These are phyloP conservation scores for Botrytis cinerea DNA, from an alignment of 2,329 filamentous ascomycete genomes.

Conservation along the genomic window DNA sequence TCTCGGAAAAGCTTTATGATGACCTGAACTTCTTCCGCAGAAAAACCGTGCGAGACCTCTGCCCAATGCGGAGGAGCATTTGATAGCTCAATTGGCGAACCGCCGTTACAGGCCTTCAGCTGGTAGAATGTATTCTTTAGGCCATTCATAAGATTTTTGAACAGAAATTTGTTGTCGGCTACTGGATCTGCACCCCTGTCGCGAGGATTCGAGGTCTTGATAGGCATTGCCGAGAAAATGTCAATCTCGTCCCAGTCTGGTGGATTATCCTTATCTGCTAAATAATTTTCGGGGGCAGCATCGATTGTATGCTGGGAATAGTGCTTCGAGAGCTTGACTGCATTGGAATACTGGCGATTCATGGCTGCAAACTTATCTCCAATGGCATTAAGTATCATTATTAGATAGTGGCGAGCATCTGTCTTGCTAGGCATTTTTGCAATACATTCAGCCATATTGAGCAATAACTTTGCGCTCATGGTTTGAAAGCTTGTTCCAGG, in stretches of 20 bases:
- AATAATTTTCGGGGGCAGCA: slow-evolving; percentile 72
- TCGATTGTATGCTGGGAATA: slow-evolving; percentile 67
- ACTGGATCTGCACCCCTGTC: slow-evolving; percentile 90
- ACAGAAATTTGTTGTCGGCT: slow-evolving; percentile 95
- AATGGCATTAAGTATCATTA: slow-evolving; percentile 97
- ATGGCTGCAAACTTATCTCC: slow-evolving; percentile 98
- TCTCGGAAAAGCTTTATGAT: slow-evolving; percentile 97
- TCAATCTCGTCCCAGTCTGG: slow-evolving; percentile 98
- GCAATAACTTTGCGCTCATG: slow-evolving; percentile 94
- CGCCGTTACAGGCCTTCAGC: slow-evolving; percentile 83
- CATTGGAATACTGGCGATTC: slow-evolving; percentile 94
- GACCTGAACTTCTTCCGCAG: slow-evolving; percentile 93
- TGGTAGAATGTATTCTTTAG: slow-evolving; percentile 97
- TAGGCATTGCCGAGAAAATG: slow-evolving; percentile 93
- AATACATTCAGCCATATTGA: slow-evolving; percentile 99
- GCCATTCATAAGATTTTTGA: slow-evolving; percentile 93
- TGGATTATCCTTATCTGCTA: slow-evolving; percentile 75
- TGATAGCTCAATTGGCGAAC: slow-evolving; percentile 68
- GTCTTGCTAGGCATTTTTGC: slow-evolving; percentile 90
- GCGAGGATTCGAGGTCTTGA: slow-evolving; percentile 89
- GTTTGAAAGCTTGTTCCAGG: slow-evolving; percentile 98
- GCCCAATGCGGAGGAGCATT: slow-evolving; percentile 89
- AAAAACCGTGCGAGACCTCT: slow-evolving; percentile 94
- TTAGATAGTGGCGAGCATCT: slow-evolving; percentile 90
- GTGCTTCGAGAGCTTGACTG: slow-evolving; percentile 84